Percentiles rank a stretch among this genome's conserved stretches.
Conservation (phyloP, 768 basidiomycete genomes). For the Macrolepiota dolichaula region DNA sequence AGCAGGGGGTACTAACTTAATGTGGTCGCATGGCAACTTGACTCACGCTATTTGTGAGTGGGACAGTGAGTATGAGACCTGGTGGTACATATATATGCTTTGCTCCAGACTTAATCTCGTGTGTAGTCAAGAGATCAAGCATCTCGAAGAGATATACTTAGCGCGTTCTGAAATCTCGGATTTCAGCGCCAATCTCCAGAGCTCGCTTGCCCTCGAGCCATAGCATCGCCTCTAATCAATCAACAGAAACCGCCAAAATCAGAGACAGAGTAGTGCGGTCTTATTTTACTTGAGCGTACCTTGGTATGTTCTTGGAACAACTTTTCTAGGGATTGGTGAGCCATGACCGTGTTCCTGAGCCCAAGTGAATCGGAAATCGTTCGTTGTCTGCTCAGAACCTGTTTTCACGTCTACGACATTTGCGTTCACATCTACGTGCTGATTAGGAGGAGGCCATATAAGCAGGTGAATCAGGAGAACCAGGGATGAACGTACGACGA, state of each 20-base stretch:
- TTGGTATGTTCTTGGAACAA: slow-evolving; percentile 70
- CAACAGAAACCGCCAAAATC: slow-evolving; percentile 12
- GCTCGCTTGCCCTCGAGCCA: slow-evolving; percentile 80
- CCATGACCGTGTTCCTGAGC: slow-evolving; percentile 38
- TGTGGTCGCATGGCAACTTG: not conserved
- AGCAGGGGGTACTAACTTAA: too few relatives aligned
- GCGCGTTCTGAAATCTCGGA: slow-evolving; percentile 27
- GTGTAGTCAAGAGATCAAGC: not conserved
- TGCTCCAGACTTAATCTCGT: not conserved
- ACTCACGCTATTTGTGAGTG: not conserved
- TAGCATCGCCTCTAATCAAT: slow-evolving; percentile 68
- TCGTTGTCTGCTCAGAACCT: slow-evolving; percentile 62
- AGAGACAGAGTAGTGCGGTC: not conserved
- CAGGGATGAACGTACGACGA: slow-evolving; percentile 47
- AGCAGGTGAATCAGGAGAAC: not conserved
- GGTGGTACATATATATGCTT: not conserved
- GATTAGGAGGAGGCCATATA: not conserved
- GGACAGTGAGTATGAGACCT: too few relatives aligned
- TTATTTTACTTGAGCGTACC: slow-evolving; percentile 40
- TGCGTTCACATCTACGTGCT: slow-evolving; percentile 73
- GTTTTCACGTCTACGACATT: slow-evolving; percentile 69
- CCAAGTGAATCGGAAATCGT: slow-evolving; percentile 79
- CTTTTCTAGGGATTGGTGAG: slow-evolving; percentile 32
- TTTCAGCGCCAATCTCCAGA: slow-evolving; percentile 65
- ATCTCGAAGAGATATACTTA: not conserved